phyloP scores from a whole-genome alignment of 192 early-diverging fungal genomes.

The Backusella tarrabulga region DNA sequence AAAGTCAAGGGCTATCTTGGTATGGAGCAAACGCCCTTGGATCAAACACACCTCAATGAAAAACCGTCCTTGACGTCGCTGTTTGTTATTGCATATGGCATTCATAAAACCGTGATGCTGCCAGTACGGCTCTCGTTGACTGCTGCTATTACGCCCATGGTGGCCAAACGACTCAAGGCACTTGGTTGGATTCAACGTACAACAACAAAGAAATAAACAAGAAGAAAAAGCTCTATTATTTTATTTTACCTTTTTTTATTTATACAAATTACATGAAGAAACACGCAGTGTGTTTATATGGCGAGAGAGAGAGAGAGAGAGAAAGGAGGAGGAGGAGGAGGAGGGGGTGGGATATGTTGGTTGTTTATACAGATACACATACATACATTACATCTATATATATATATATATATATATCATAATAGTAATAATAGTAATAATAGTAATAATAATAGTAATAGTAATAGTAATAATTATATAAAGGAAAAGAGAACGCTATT shows the following conservation, averaged over 20 bases:
- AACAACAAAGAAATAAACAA: background rate
- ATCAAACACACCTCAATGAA: slow-evolving; percentile 8
- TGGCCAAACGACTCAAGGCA: slow-evolving; percentile 45
- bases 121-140: slow-evolving; percentile 55
- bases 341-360: no score
- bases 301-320: background rate
- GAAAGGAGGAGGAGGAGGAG: background rate
- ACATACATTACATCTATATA: background rate
- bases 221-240: background rate
- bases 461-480: no score
- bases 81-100: slow-evolving; percentile 60
- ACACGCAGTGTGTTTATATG: background rate
- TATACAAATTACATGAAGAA: background rate
- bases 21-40: slow-evolving; percentile 16
- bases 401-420: background rate
- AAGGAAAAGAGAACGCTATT: background rate
- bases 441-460: no score
- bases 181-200: slow-evolving; percentile 40
- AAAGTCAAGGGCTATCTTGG: slow-evolving; percentile 30
- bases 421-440: background rate
- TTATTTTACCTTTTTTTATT: background rate
- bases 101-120: slow-evolving; percentile 56
- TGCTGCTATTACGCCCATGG: slow-evolving; percentile 47
- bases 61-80: slow-evolving; percentile 44
- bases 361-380: background rate